These are phyloP conservation scores for Penicillium tannophilum DNA, from an alignment of 495 filamentous ascomycete genomes.

Conservation along the genomic window DNA sequence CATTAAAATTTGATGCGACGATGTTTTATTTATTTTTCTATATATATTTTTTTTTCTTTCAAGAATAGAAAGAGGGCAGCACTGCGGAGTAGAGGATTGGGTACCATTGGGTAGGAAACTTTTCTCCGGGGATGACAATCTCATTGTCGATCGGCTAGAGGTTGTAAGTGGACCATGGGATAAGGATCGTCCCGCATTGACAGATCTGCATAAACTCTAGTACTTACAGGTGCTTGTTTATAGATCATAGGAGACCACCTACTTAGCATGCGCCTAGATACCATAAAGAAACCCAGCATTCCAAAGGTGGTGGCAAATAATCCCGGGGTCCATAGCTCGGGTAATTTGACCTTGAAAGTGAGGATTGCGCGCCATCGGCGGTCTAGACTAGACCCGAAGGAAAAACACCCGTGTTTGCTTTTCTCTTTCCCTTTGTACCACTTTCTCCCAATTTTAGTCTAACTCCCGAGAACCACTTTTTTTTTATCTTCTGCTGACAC, in stretches of 20 bases:
- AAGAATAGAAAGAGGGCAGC: too few relatives aligned
- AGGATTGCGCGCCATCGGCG: slow-evolving; percentile 3
- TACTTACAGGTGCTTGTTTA: not conserved
- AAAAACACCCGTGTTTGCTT: slow-evolving; percentile 1
- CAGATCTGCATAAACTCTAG: slow-evolving; percentile 4
- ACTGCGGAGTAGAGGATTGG: not conserved
- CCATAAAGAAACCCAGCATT: not conserved
- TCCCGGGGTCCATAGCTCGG: slow-evolving; percentile 7
- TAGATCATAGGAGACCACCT: too few relatives aligned
- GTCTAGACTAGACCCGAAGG: slow-evolving; percentile 13
- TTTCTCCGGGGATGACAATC: not conserved
- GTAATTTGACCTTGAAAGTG: slow-evolving; percentile 5
- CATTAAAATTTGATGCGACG: slow-evolving; percentile 19
- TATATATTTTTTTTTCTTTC: not conserved
- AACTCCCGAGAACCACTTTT: not conserved
- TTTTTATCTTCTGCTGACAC: not conserved
- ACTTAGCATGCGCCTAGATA: too few relatives aligned
- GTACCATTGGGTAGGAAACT: not conserved
- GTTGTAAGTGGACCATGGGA: not conserved
- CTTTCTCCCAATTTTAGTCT: slow-evolving; percentile 2
- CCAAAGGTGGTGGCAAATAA: not conserved
- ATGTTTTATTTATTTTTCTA: not conserved
- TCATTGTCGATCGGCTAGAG: not conserved
- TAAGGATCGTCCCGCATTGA: slow-evolving; percentile 6
- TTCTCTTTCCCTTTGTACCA: not conserved